Base-by-base conservation (phyloP, 1,284 basidiomycete species). In the Takashimella koratensis region DNA sequence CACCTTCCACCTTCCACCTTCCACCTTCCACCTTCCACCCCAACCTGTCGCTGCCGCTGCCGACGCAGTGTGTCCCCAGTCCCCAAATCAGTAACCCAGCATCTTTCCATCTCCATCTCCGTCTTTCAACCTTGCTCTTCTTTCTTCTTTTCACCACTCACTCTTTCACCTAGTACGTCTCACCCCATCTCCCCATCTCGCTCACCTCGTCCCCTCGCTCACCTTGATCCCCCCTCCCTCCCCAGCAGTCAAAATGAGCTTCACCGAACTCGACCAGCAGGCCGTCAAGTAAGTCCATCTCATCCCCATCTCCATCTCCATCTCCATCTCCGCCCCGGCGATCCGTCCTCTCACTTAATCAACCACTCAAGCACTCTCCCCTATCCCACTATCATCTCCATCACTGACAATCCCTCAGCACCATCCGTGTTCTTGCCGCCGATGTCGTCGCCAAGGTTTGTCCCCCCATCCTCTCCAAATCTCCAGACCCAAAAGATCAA, bases 401-500 rank as follows among this genome's bases (percentile, higher is more conserved):
- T 8, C 26, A 24, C 52, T 54, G 43, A 58, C 53, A n/a, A n/a
- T 25, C 13, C 47, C 30, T n/a, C 54, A 73, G 71, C 67, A 77
- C 75, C 60, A 78, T 79, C 69, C 76, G 77, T 56, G 65, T 70
- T 43, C 75, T 79, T 43, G 77, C 77, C 26, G 77, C 74, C 30
- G 77, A 78, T 72, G 73, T 77, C 39, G 77, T 79, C 48, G 71
- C 57, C 63, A 78, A 78, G 73, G 73, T 70, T 40, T 58, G 64
- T 79, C 57, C 10, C 30, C 8, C 79, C 80, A 64, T 79, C 87
- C 64, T 81, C 83, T 53, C 19, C 49, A 41, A 5, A 39, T 36
- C 30, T 36, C 16, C 30, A 8, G 30, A 8, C 30, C 16, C 30
- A 36, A 19, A 86, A 85, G 51, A 87, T 86, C 74, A 82, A 85